These are phyloP conservation scores for Porosira glacialis DNA, from an alignment of 352 stramenopile genomes.

Conservation along the genomic window DNA sequence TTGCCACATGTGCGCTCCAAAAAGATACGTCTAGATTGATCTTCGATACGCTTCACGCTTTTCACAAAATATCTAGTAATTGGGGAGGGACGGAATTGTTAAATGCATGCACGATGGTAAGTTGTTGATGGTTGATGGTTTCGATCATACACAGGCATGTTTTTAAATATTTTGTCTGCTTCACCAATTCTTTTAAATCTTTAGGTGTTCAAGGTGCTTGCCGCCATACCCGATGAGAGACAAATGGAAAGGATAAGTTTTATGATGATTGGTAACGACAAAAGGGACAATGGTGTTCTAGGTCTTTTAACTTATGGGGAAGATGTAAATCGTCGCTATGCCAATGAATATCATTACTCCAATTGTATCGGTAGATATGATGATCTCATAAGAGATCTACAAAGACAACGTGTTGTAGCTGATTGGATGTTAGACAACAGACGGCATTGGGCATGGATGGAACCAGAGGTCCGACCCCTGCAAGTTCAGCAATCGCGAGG, in stretches of 20 bases:
- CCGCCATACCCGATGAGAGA: conserved; percentile 62
- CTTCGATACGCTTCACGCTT: conserved; percentile 44
- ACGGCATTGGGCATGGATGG: conserved; percentile 64
- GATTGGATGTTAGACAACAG: conserved; percentile 73
- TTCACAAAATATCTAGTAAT: conserved; percentile 47
- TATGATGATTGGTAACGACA: conserved; percentile 61
- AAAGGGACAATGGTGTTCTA: conserved; percentile 14
- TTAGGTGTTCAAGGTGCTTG: conserved; percentile 63
- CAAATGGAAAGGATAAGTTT: conserved; percentile 67
- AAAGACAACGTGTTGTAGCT: conserved; percentile 51
- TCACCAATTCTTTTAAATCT: not conserved
- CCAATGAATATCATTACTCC: conserved; percentile 44
- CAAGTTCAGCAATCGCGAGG: conserved; percentile 41
- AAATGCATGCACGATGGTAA: no score
- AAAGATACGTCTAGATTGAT: conserved; percentile 59
- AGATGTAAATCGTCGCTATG: conserved; percentile 37
- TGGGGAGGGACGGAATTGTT: no score
- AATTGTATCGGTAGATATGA: conserved; percentile 61
- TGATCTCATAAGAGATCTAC: conserved; percentile 59
- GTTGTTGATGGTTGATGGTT: no score
- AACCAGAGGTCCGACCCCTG: conserved; percentile 49
- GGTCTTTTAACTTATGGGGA: conserved; percentile 53
- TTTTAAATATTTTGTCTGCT: no score
- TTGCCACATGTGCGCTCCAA: conserved; percentile 50
- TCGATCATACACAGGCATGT: no score